phyloP scores from a whole-genome alignment of 2,329 filamentous ascomycete species.

The Diaporthe ampelina region DNA sequence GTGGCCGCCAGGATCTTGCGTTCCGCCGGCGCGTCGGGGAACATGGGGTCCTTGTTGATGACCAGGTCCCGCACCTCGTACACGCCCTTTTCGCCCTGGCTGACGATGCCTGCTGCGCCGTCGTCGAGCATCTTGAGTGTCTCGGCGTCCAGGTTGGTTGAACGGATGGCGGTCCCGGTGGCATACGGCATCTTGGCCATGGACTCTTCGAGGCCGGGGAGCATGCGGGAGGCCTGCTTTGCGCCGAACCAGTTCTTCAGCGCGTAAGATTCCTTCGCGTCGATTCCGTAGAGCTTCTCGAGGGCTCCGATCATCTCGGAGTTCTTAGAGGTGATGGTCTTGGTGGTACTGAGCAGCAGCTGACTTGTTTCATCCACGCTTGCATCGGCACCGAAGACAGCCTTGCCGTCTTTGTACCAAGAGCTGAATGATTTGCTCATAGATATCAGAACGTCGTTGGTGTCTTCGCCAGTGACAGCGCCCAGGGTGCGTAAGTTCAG shows the following conservation, averaged over 20 bases:
- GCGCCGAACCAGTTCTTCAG: slow-evolving; percentile 10
- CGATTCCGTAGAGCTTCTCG: background rate
- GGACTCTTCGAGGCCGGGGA: background rate
- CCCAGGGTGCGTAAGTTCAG: background rate
- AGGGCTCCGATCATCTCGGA: slow-evolving; percentile 1
- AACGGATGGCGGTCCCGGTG: background rate
- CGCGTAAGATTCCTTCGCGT: background rate
- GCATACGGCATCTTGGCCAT: slow-evolving; percentile 10
- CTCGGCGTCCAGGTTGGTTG: background rate
- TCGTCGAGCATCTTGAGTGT: slow-evolving; percentile 15
- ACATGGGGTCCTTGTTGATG: background rate
- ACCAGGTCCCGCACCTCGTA: slow-evolving; percentile 1
- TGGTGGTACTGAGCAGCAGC: background rate
- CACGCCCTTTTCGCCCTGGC: background rate
- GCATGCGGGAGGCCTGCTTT: background rate
- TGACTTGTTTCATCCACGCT: background rate
- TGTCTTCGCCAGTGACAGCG: background rate
- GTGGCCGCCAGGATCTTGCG: background rate
- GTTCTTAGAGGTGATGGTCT: background rate
- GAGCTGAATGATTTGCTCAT: background rate
- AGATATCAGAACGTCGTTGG: background rate
- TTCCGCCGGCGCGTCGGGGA: background rate
- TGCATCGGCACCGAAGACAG: background rate
- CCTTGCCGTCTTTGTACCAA: background rate
- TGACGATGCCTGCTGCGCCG: background rate